Conservation (phyloP, 495 filamentous ascomycete genomes). For the Penicillium chermesinum region DNA sequence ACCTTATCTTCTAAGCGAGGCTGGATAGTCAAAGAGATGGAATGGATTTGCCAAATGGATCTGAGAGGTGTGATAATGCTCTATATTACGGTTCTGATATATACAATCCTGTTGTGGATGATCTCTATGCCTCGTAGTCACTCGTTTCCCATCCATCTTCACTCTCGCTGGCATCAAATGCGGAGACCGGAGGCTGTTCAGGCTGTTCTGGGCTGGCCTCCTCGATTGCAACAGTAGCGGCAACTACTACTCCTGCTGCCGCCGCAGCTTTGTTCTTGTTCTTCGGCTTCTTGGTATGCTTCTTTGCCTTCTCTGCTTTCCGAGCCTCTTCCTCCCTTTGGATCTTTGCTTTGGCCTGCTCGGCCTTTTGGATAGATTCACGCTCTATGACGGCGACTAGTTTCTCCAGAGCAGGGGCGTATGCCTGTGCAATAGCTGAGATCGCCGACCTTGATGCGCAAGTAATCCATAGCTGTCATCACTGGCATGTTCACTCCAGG, state of each 20-base stretch:
- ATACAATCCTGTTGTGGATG: not conserved
- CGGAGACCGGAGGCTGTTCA: constrained; percentile 12
- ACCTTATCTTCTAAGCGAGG: no score
- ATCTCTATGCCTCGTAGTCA: constrained; percentile 8
- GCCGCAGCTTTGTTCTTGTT: constrained; percentile 12
- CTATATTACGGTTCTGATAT: not conserved
- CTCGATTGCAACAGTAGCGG: constrained; percentile 2
- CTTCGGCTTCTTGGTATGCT: constrained; percentile 17
- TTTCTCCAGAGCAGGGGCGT: constrained; percentile 64
- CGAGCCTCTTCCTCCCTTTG: constrained; percentile 20
- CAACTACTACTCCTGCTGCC: constrained; percentile 5
- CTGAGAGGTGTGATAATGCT: not conserved
- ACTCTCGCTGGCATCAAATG: constrained; percentile 42
- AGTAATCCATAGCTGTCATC: constrained; percentile 83
- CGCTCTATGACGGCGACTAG: constrained; percentile 50
- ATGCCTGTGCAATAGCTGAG: constrained; percentile 70
- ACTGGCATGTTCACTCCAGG: constrained; percentile 41
- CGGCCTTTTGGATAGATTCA: constrained; percentile 12
- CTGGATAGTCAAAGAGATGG: not conserved
- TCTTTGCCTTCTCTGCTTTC: constrained; percentile 26
- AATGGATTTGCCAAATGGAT: not conserved
- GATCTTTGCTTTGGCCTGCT: constrained; percentile 12
- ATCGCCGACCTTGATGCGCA: constrained; percentile 76
- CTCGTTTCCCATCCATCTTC: constrained; percentile 41
- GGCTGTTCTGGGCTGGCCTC: constrained; percentile 5